Evolutionary conservation across 352 stramenopile genomes (phyloP), one percentile per base, ranked within the genome.

Genomic region (Globisporangium nodosum): DNA sequence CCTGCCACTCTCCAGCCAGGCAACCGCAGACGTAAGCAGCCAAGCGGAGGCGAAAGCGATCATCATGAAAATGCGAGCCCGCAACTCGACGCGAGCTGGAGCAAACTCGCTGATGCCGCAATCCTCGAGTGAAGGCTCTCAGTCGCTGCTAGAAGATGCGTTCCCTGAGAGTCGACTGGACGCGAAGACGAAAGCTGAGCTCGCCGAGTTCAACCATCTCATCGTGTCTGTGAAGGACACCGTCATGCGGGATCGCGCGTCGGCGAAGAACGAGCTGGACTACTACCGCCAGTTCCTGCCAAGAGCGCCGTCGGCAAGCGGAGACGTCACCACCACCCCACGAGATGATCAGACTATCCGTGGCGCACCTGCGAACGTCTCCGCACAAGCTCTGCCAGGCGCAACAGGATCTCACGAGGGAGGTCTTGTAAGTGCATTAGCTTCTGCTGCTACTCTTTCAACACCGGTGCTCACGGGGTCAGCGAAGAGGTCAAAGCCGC

Each of bases 201-300:
- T 88, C 11, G 80, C 79, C 3, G 39, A 72, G 24, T 90, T 90
- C 59, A 74, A 88, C 56, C 49, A 52, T 9, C 58, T 90, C n/a
- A 68, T 90, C 5, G 61, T 59, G 18, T 51, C 69, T n/a, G 76
- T 71, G 4, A 85, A 74, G 46, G 57, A 65, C 42, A 56, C 52
- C n/a, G 70, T 80, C 4, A 63, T 56, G 18, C 60, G 63, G 7
- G 68, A 82, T 20, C 64, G 64, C 37, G 62, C 40, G 6, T 68
- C 69, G 16, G 76, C 70, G 1, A 87, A 84, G 59, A 70, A 64
- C 40, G 77, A 87, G 30, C 42, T 90, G 12, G 61, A 72, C 37
- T 90, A 70, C 51, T 90, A 87, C 47, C 74, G 76, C 45, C 71
- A 81, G 42, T 49, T 85, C 1, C 52, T 86, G 15, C 78, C 70